Percentiles rank a stretch among this genome's conserved stretches.
Conservation (phyloP, 2,329 filamentous ascomycete genomes). For the Colletotrichum liaoningense region DNA sequence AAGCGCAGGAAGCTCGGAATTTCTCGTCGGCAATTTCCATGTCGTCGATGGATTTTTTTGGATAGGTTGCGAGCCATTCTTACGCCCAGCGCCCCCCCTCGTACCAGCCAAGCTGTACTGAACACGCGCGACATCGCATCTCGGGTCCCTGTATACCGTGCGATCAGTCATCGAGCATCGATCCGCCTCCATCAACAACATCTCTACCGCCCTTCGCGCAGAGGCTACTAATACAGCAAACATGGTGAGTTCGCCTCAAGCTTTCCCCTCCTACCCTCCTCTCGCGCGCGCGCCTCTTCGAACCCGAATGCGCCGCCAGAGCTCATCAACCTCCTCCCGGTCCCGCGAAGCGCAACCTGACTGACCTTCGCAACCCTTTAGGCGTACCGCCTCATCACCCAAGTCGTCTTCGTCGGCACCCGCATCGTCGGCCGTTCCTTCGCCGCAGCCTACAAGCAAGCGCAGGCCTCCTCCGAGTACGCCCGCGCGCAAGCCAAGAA, state of each 20-base stretch:
- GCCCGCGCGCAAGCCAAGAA: slow-evolving; percentile 78
- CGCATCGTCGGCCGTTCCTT: slow-evolving; percentile 95
- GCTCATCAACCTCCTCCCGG: neutral
- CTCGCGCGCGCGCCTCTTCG: neutral
- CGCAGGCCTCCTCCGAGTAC: slow-evolving; percentile 86
- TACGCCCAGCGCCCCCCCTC: neutral
- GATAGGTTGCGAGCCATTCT: neutral
- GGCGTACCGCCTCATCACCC: slow-evolving; percentile 73
- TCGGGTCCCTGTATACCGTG: neutral
- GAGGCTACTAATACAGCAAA: slow-evolving; percentile 21
- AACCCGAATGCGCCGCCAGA: slow-evolving; percentile 11
- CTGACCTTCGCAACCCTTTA: slow-evolving; percentile 5
- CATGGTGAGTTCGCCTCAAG: slow-evolving; percentile 29
- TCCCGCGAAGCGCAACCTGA: neutral
- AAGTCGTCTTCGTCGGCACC: slow-evolving; percentile 89
- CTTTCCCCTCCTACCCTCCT: neutral
- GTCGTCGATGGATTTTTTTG: slow-evolving; percentile 28
- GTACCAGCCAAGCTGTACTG: slow-evolving; percentile 14
- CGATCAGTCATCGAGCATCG: neutral
- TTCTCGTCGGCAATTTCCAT: slow-evolving; percentile 32
- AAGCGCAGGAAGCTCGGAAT: slow-evolving; percentile 23
- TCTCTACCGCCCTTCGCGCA: neutral
- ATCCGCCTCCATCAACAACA: neutral
- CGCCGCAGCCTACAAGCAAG: slow-evolving; percentile 94
- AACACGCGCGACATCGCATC: slow-evolving; percentile 23